These are phyloP conservation scores for Abrus precatorius DNA, from an alignment of 306 rosid genomes.

Conservation along the genomic window DNA sequence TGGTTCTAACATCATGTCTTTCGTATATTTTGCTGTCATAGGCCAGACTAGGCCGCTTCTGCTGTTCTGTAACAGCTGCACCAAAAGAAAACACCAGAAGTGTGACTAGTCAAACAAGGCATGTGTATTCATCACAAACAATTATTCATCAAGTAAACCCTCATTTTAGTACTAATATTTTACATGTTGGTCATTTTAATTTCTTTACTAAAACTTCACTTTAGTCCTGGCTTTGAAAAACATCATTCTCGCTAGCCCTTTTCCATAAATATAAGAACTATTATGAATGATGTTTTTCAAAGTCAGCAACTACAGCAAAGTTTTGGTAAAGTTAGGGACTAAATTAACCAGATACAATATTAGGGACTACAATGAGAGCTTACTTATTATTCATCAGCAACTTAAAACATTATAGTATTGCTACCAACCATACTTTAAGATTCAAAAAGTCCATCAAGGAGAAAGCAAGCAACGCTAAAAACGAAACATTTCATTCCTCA, in stretches of 20 bases:
- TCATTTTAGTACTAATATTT: neutral
- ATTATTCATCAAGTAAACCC: conserved; percentile 2
- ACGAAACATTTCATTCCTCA: conserved; percentile 7
- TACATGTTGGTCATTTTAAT: neutral
- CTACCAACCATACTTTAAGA: neutral
- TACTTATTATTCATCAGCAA: conserved; percentile 14
- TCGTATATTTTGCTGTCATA: conserved; percentile 77
- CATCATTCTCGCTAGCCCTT: neutral
- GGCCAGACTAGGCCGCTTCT: conserved; percentile 72
- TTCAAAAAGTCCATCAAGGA: neutral
- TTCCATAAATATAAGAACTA: neutral
- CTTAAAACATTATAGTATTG: conserved; percentile 8
- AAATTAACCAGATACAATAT: too few relatives aligned
- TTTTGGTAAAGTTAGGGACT: neutral
- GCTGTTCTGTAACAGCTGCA: conserved; percentile 79
- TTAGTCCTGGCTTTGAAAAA: neutral
- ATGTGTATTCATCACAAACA: conserved; percentile 19
- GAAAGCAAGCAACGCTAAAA: conserved; percentile 21
- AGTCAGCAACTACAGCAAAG: neutral
- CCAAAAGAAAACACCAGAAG: conserved; percentile 45
- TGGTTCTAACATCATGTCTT: conserved; percentile 73
- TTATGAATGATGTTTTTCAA: neutral
- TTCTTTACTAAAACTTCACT: neutral
- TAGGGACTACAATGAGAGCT: neutral
- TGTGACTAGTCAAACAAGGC: conserved; percentile 46